phyloP scores from a whole-genome alignment of 2,329 filamentous ascomycete genomes.

The Trichoderma afroharzianum region DNA sequence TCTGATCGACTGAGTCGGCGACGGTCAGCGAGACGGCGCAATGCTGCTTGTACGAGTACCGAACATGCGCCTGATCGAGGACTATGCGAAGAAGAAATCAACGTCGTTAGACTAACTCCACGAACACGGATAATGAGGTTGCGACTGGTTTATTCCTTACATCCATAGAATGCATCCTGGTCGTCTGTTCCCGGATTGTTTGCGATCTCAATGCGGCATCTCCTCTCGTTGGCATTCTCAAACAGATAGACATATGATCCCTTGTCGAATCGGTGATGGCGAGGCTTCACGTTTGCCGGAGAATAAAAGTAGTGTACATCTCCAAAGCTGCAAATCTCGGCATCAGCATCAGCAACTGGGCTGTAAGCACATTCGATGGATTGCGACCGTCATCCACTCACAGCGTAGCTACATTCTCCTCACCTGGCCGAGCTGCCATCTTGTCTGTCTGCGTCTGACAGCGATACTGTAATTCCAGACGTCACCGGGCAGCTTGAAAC shows the following conservation, averaged over 20 bases:
- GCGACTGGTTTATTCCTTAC: slow-evolving; percentile 48
- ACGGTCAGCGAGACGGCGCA: slow-evolving; percentile 66
- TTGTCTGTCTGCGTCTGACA: slow-evolving; percentile 17
- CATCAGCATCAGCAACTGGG: not conserved
- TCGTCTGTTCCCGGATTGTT: slow-evolving; percentile 70
- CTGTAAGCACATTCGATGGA: not conserved
- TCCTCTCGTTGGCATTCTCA: slow-evolving; percentile 64
- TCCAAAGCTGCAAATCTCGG: slow-evolving; percentile 55
- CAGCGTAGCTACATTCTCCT: slow-evolving; percentile 51
- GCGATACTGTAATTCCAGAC: not conserved
- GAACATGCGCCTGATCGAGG: slow-evolving; percentile 60
- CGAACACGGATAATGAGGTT: not conserved
- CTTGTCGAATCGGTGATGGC: slow-evolving; percentile 78
- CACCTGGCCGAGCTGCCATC: slow-evolving; percentile 47
- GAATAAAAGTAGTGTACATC: slow-evolving; percentile 78
- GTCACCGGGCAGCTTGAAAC: not conserved
- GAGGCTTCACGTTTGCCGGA: slow-evolving; percentile 61
- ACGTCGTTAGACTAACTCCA: slow-evolving; percentile 21
- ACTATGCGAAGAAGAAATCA: slow-evolving; percentile 41
- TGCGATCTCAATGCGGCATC: slow-evolving; percentile 70
- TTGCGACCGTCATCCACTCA: slow-evolving; percentile 31
- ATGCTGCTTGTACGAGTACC: slow-evolving; percentile 71
- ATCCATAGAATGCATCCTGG: slow-evolving; percentile 77
- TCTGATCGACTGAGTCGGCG: slow-evolving; percentile 49
- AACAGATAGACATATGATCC: slow-evolving; percentile 78